Percentiles rank a stretch among this genome's conserved stretches.
Evolutionary conservation across 345 rosid genomes (phyloP).

Genomic region (Lepidium sativum): DNA sequence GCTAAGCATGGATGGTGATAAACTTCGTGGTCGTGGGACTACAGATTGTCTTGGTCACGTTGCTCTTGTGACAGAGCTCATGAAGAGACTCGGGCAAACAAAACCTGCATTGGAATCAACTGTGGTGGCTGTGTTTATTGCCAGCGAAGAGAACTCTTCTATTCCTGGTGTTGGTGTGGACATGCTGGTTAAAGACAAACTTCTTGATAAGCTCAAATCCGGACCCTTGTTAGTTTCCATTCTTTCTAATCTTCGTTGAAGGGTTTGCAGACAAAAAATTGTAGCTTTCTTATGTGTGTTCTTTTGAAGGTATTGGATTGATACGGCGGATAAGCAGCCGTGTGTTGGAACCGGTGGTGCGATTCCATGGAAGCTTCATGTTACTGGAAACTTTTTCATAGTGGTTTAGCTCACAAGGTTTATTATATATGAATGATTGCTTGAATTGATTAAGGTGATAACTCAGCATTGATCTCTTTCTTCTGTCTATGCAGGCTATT

Average conservation of each 20-base stretch:
- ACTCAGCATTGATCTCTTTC: background rate
- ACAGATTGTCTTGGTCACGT: conserved; percentile 99
- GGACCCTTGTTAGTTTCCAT: conserved; percentile 71
- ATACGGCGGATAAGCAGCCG: conserved; percentile 97
- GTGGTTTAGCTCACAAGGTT: conserved; percentile 95
- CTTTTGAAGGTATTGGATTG: conserved; percentile 79
- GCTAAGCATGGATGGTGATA: conserved; percentile 78
- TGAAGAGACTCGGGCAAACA: conserved; percentile 77
- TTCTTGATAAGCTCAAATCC: conserved; percentile 76
- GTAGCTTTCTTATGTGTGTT: background rate
- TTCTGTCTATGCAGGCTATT: conserved; percentile 54
- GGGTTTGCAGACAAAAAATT: background rate
- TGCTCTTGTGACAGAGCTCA: conserved; percentile 77
- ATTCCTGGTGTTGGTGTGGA: conserved; percentile 90
- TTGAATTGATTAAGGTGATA: background rate
- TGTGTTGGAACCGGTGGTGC: conserved; percentile 98
- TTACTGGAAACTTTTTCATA: conserved; percentile 90
- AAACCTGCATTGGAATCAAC: conserved; percentile 65
- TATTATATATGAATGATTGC: conserved; percentile 5
- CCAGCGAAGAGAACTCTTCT: conserved; percentile 84
- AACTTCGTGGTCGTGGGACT: conserved; percentile 90
- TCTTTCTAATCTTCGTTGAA: background rate
- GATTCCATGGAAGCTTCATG: conserved; percentile 95
- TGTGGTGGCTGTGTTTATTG: conserved; percentile 87
- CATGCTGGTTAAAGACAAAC: conserved; percentile 66